Evolutionary conservation across 805 yeast species (phyloP).

Genomic region (Saccharomyces mikatae): DNA sequence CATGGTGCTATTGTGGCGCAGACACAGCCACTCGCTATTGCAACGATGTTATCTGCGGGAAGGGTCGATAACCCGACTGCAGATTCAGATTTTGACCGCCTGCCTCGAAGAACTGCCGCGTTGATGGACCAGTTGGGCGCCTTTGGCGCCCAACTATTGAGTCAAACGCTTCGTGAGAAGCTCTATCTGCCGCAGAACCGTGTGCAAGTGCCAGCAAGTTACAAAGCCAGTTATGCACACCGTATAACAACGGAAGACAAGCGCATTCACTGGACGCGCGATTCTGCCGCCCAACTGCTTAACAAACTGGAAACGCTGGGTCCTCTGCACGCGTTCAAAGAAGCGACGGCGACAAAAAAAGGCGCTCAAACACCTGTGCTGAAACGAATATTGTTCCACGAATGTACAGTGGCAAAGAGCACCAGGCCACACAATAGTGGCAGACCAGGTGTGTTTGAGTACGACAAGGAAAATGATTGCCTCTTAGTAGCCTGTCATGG

Average conservation of each 20-base stretch:
- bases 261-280: slow-evolving; percentile 41
- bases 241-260: slow-evolving; percentile 40
- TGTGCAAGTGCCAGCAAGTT: slow-evolving; percentile 7
- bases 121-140: slow-evolving; percentile 46
- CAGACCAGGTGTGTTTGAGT: slow-evolving; percentile 29
- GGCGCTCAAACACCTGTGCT: slow-evolving; percentile 13
- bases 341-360: slow-evolving; percentile 31
- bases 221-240: slow-evolving; percentile 40
- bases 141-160: slow-evolving; percentile 55
- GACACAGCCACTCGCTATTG: slow-evolving; percentile 28
- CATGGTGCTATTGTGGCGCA: slow-evolving; percentile 63
- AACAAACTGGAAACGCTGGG: slow-evolving; percentile 49
- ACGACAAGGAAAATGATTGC: slow-evolving; percentile 12
- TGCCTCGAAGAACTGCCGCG: slow-evolving; percentile 20
- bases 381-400: slow-evolving; percentile 44
- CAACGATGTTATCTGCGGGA: slow-evolving; percentile 16
- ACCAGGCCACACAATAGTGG: background rate
- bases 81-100: slow-evolving; percentile 22
- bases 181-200: slow-evolving; percentile 16
- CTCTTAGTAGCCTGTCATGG: slow-evolving; percentile 39
- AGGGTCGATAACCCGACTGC: background rate
- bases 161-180: slow-evolving; percentile 34
- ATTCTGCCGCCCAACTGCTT: slow-evolving; percentile 33
- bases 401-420: slow-evolving; percentile 19
- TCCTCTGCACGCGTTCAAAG: slow-evolving; percentile 41